Base-by-base conservation (phyloP, 345 rosid genomes). In the Pugionium cornutum region DNA sequence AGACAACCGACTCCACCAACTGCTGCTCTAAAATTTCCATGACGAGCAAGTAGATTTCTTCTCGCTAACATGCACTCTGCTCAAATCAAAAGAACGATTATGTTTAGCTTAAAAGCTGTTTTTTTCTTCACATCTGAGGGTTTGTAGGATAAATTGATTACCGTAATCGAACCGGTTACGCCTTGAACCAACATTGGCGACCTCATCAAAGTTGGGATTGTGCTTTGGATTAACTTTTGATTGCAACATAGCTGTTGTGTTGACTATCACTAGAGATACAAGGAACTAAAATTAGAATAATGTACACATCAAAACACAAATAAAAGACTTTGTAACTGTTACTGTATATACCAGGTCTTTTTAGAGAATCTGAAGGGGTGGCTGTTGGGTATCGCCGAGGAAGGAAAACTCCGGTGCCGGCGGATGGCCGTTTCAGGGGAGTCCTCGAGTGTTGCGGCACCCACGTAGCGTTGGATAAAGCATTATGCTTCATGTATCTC, bases 351-450 rank as follows among this genome's bases (percentile, higher is more conserved):
- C 69, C 50, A 45, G 62, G 5, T 9, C 9, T 67, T 2, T 47
- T 67, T 5, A 1, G 26, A 1, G 68, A 36, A 2, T 61, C 64
- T 0, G 68, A 31, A 36, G 63, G 9, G 2, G 7, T 2, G 0
- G 64, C 4, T 7, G 64, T 3, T 11, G 77, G 73, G 64, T 62
- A 67, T 28, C 64, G 1, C 53, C 77, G 45, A 9, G 77, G 77
- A 48, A 74, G 73, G 25, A 74, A 74, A 28, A 74, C 77, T 53
- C 77, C 77, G 53, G 77, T 67, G 1, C 77, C 77, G 3, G 48
- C 26, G 27, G 73, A 74, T 1, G 73, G 59, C 6, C 77, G 69
- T 41, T 61, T 74, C 42, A 33, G 2, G 1, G 72, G 51, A 66
- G 77, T 1, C 2, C 1, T 59, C 0, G 32, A 10, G 5, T 31